Base-by-base conservation (phyloP, 768 basidiomycete species). In the Leccinum subgranulosum region DNA sequence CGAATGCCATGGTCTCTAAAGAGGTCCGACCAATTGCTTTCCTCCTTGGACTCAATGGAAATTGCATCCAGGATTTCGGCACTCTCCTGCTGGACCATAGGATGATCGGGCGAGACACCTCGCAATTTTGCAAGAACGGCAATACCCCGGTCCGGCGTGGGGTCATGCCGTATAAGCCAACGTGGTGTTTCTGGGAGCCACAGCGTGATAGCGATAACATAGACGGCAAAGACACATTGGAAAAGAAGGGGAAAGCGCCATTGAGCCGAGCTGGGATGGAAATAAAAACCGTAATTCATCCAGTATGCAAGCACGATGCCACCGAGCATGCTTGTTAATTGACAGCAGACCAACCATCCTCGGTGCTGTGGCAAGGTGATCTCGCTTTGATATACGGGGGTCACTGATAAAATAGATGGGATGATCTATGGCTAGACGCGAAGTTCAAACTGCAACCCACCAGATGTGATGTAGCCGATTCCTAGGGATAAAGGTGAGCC, bases 251-350 rank as follows among this genome's bases (percentile, higher is more conserved):
- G 57, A 15, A 58, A 58, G 11, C 60, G 60, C 60, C 58, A 60
- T 11, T 60, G 58, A 14, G 49, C 52, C 5, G 58, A 60, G 19
- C 28, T 54, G n/a, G 11, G 39, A 49, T 60, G 52, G 36, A 60
- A 60, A 60, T 54, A 60, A 25, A 60, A 54, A 3, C 59, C 59
- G 12, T 60, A 60, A 49, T 60, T 60, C 17, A 60, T 60, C 59
- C 59, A 60, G 45, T 60, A 60, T 25, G 53, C 59, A 41, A 60
- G 58, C 49, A 60, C 17, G 21, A 60, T 31, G 15, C 57, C 59
- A 10, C 58, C 52, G n/a, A 60, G 59, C 58, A 60, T 60, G 34
- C 59, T 59, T 25, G 58, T 54, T n/a, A 60, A 21, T 23, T 60
- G 59, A 21, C 59, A 60, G 53, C 59, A 60, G 17, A 60, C 52